phyloP scores from a whole-genome alignment of 2,329 filamentous ascomycete species.

The Ceratocystis cubensis region DNA sequence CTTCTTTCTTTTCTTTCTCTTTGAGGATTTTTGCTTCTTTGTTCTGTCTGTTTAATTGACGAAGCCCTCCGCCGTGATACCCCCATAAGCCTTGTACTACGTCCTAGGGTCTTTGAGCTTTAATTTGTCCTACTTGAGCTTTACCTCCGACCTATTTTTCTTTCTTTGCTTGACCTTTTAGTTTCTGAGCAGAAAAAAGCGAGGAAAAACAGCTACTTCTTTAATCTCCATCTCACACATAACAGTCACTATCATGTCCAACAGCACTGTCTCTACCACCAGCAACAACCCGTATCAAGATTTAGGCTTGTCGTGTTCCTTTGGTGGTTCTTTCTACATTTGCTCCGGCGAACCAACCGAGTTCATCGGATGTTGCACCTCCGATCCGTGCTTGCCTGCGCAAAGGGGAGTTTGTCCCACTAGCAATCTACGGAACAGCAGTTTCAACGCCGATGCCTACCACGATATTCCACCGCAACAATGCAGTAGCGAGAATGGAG shows the following conservation, averaged over 20 bases:
- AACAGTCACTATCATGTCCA: neutral
- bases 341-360: constrained; percentile 27
- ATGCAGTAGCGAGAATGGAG: constrained; percentile 24
- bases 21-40: neutral
- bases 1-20: neutral
- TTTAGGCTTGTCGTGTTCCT: constrained; percentile 28
- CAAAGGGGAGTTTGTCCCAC: constrained; percentile 28
- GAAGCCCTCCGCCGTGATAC: neutral
- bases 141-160: neutral
- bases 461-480: constrained; percentile 26
- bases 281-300: constrained; percentile 11
- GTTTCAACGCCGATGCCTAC: constrained; percentile 26
- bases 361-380: constrained; percentile 34
- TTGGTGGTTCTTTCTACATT: constrained; percentile 30
- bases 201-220: neutral
- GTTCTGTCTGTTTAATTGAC: neutral
- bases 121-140: neutral
- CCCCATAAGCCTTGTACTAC: neutral
- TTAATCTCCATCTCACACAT: neutral
- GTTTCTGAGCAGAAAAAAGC: neutral
- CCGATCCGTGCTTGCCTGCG: constrained; percentile 28
- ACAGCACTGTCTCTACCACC: neutral
- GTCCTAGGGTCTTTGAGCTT: neutral
- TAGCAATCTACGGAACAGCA: constrained; percentile 24
- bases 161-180: neutral